phyloP scores from a whole-genome alignment of 331 rosid species.

The Erythrophleum ivorense region DNA sequence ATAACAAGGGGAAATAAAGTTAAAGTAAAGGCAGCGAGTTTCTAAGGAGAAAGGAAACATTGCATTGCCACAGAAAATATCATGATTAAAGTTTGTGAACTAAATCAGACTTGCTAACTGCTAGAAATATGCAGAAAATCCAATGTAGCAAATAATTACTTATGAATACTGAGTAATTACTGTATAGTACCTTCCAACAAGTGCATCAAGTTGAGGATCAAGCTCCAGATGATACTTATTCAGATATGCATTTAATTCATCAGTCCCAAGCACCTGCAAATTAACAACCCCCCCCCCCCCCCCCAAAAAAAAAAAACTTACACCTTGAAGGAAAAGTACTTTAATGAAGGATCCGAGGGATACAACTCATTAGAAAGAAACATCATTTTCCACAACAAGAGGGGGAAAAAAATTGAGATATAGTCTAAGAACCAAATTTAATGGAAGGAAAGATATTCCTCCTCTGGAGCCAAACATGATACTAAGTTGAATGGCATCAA shows the following conservation, averaged over 20 bases:
- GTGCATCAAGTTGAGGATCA: conserved; percentile 93
- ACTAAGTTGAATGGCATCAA: conserved; percentile 23
- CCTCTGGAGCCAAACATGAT: background rate
- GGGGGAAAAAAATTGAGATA: background rate
- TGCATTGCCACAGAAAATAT: conserved; percentile 30
- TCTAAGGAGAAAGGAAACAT: conserved; percentile 24
- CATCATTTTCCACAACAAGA: background rate
- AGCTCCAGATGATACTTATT: conserved; percentile 84
- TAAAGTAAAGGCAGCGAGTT: conserved; percentile 18
- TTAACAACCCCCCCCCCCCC: background rate
- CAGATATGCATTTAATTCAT: conserved; percentile 88
- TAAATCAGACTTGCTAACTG: conserved; percentile 26
- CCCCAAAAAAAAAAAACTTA: conserved; percentile 16
- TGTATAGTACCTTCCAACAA: conserved; percentile 78
- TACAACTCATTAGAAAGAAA: background rate
- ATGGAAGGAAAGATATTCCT: background rate
- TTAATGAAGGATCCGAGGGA: background rate
- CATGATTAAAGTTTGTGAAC: background rate
- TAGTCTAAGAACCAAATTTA: background rate
- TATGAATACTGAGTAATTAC: background rate
- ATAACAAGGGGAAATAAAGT: conserved; percentile 13
- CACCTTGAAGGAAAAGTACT: conserved; percentile 16
- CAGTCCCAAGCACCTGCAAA: conserved; percentile 93
- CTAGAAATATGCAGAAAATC: too few species aligned
- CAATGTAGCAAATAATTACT: background rate